A percentile compares a stretch with the other conserved stretches of the same genome.
These are phyloP conservation scores for Rhodotorula sp. DNA, from an alignment of 1,284 basidiomycete species.

Conservation along the genomic window DNA sequence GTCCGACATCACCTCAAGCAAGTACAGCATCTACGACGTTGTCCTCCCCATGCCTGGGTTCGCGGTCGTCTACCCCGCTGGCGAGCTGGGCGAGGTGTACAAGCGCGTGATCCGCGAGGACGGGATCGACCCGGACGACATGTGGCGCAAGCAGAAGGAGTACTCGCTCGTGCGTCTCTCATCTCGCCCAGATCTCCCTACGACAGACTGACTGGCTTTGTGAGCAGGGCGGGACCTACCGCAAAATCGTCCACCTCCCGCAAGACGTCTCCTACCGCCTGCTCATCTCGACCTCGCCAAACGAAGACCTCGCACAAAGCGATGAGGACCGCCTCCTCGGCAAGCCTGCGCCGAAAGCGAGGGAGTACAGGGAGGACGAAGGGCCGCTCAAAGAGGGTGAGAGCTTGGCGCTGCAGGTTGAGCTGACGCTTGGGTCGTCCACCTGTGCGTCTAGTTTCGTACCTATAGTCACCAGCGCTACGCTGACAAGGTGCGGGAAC, in stretches of 20 bases:
- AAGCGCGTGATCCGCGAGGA: constrained; percentile 74
- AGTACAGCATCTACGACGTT: constrained; percentile 86
- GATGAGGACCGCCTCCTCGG: constrained; percentile 89
- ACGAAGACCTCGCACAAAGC: constrained; percentile 83
- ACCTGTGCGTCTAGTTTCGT: constrained; percentile 58
- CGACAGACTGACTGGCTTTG: constrained; percentile 47
- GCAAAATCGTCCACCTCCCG: constrained; percentile 83
- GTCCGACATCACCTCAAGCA: constrained; percentile 64
- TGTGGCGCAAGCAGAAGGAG: constrained; percentile 74
- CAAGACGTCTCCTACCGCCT: constrained; percentile 74
- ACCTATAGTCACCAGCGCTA: background rate
- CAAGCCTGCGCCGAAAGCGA: constrained; percentile 57
- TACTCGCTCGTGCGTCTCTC: constrained; percentile 26
- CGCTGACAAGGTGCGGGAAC: background rate
- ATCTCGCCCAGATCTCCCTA: background rate
- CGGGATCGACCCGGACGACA: constrained; percentile 81
- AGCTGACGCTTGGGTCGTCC: constrained; percentile 74
- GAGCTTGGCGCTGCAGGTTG: constrained; percentile 79
- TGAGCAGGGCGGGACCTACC: constrained; percentile 86
- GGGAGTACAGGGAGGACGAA: constrained; percentile 51
- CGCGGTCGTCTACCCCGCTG: constrained; percentile 86
- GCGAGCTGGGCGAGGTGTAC: constrained; percentile 82
- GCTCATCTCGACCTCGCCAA: constrained; percentile 86
- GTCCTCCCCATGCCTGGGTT: constrained; percentile 93
- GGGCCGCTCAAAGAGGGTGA: constrained; percentile 45